Percentiles rank a stretch among this genome's conserved stretches.
phyloP scores from a whole-genome alignment of 176 grass and related monocot genomes.

The Raddia guianensis region DNA sequence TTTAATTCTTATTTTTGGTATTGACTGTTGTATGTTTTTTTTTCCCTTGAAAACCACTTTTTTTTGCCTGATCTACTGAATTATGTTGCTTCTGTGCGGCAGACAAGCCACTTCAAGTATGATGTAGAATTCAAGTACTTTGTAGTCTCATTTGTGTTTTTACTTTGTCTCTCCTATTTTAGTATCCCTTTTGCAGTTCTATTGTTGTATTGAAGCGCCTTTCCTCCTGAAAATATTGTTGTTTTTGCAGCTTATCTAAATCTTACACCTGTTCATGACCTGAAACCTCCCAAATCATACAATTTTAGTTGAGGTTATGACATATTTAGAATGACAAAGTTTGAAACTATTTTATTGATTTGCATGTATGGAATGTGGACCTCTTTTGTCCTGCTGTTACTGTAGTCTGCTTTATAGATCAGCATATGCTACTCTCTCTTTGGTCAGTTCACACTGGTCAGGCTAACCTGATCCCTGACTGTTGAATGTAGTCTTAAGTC shows the following conservation, averaged over 20 bases:
- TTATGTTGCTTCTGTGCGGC: background rate
- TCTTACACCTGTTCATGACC: background rate
- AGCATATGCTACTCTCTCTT: background rate
- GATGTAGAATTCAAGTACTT: conserved; percentile 7
- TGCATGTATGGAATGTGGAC: conserved; percentile 23
- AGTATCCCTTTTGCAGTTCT: background rate
- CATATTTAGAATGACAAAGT: background rate
- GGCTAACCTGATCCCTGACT: background rate
- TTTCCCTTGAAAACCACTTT: conserved; percentile 8
- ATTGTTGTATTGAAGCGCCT: background rate
- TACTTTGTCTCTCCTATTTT: conserved; percentile 4
- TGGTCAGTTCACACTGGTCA: background rate
- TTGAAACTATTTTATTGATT: conserved; percentile 2
- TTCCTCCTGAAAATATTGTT: conserved; percentile 16
- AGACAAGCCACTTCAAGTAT: background rate
- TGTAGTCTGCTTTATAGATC: conserved; percentile 10
- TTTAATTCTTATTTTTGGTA: conserved; percentile 17
- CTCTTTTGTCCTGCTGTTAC: conserved; percentile 22
- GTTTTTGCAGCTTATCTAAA: background rate
- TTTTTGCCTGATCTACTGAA: background rate
- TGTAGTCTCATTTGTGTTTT: background rate
- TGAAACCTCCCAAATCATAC: background rate
- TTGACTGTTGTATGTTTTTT: background rate
- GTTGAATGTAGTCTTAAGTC: conserved; percentile 16
- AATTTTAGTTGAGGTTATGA: background rate